Evolutionary conservation across 192 early-diverging fungal species (phyloP).

Genomic region (Entomortierella beljakovae): DNA sequence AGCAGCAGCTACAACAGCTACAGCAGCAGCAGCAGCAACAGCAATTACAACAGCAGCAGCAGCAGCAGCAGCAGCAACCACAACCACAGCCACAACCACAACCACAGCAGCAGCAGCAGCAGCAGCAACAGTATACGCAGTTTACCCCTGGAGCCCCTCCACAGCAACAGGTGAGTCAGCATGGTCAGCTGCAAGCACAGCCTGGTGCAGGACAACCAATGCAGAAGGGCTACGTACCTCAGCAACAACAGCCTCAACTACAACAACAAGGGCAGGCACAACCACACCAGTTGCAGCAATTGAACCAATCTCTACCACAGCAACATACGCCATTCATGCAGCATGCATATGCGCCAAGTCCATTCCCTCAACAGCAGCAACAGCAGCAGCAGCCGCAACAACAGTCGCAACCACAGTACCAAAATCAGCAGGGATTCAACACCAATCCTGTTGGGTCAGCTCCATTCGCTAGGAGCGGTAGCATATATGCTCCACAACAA

Average conservation of each 20-base stretch:
- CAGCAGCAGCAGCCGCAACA: constrained; percentile 8
- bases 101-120: constrained; percentile 9
- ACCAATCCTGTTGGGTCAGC: not conserved
- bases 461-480: constrained; percentile 15
- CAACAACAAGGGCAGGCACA: constrained; percentile 9
- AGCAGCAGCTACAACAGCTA: too few species aligned
- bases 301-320: not conserved
- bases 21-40: constrained; percentile 21
- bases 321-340: constrained; percentile 23
- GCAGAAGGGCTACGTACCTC: constrained; percentile 8
- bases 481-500: constrained; percentile 14
- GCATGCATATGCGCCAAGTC: constrained; percentile 12
- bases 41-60: constrained; percentile 3
- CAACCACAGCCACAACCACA: constrained; percentile 10
- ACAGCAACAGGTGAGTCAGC: constrained; percentile 3
- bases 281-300: not conserved
- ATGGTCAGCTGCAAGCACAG: not conserved
- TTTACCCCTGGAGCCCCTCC: not conserved
- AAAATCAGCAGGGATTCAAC: constrained; percentile 2
- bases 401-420: constrained; percentile 2
- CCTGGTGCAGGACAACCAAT: not conserved
- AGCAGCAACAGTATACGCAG: not conserved
- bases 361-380: constrained; percentile 10
- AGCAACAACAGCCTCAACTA: constrained; percentile 12
- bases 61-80: constrained; percentile 7